Conservation (phyloP, 371 early-diverging fungal genomes). For the Chytridiales sp. region DNA sequence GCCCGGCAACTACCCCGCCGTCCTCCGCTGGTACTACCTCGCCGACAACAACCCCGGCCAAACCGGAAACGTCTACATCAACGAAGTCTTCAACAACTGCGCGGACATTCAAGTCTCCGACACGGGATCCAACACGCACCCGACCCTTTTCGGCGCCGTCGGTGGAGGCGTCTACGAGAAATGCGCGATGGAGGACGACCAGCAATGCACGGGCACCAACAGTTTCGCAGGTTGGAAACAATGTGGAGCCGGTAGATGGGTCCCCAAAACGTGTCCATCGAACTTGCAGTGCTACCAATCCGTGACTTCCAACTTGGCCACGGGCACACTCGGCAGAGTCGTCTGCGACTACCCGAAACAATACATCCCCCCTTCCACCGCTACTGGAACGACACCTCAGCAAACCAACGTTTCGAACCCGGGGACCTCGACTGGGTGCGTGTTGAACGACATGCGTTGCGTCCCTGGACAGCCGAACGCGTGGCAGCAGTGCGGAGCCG, state of each 20-base stretch:
- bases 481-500: too few relatives aligned
- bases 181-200: conserved; percentile 5
- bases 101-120: conserved; percentile 9
- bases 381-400: too few relatives aligned
- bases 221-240: conserved; percentile 7
- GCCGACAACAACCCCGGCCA: conserved; percentile 7
- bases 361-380: too few relatives aligned
- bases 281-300: conserved; percentile 2
- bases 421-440: too few relatives aligned
- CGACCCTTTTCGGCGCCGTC: neutral
- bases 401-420: too few relatives aligned
- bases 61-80: conserved; percentile 3
- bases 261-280: neutral
- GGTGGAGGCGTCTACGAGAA: too few relatives aligned
- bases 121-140: conserved; percentile 1
- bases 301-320: neutral
- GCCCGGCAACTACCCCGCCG: neutral
- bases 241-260: conserved; percentile 3
- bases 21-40: conserved; percentile 2
- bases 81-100: too few relatives aligned
- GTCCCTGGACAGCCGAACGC: too few relatives aligned
- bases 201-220: neutral
- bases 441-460: too few relatives aligned
- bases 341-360: too few relatives aligned
- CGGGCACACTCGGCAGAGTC: neutral